These are phyloP conservation scores for Chytriomyces confervae DNA, from an alignment of 192 early-diverging fungal genomes.

Conservation along the genomic window DNA sequence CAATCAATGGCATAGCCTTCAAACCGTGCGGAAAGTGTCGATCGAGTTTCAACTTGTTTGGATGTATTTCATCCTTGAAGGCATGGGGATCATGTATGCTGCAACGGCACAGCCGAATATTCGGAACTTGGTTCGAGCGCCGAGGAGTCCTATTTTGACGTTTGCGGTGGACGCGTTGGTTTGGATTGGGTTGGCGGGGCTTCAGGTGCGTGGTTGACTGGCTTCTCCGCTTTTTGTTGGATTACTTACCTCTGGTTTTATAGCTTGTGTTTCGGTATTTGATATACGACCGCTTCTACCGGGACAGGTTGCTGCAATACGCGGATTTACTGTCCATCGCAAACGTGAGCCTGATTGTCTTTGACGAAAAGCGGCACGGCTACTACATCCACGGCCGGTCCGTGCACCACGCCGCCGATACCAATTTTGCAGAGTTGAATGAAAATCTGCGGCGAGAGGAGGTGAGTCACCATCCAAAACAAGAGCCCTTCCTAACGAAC, in stretches of 20 bases:
- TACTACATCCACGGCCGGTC: constrained; percentile 63
- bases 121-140: constrained; percentile 44
- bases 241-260: neutral
- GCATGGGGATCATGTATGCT: constrained; percentile 40
- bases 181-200: constrained; percentile 45
- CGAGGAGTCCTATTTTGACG: constrained; percentile 48
- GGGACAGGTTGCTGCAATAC: constrained; percentile 57
- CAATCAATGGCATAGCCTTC: constrained; percentile 57
- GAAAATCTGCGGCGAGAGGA: constrained; percentile 51
- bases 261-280: constrained; percentile 36
- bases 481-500: neutral
- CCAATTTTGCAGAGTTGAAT: constrained; percentile 53
- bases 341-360: constrained; percentile 56
- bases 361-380: constrained; percentile 65
- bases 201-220: constrained; percentile 40
- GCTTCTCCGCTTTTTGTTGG: neutral
- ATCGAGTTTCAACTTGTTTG: constrained; percentile 52
- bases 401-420: constrained; percentile 56
- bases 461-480: constrained; percentile 14
- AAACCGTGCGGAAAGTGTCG: constrained; percentile 37
- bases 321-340: constrained; percentile 59
- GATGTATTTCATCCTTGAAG: constrained; percentile 57
- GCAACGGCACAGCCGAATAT: constrained; percentile 53
- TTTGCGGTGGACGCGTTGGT: constrained; percentile 51
- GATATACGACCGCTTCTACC: constrained; percentile 57